phyloP scores from a whole-genome alignment of 2,329 filamentous ascomycete genomes.

The Huntiella abstrusa region DNA sequence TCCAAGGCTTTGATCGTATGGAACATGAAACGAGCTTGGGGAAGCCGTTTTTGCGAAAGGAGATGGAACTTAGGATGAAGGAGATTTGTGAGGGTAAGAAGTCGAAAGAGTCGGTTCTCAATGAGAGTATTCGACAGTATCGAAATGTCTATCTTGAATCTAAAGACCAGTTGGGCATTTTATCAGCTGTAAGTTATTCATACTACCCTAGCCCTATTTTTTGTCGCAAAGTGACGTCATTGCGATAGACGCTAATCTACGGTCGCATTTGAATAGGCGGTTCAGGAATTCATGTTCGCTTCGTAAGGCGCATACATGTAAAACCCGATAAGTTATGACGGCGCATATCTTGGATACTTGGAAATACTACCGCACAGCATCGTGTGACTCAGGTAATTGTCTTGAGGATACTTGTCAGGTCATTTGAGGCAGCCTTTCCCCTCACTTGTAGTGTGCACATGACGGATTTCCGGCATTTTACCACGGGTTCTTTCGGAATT shows the following conservation, averaged over 20 bases:
- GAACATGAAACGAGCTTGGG: slow-evolving; percentile 81
- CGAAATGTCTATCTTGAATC: slow-evolving; percentile 70
- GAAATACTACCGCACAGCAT: too few species aligned
- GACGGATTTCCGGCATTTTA: too few species aligned
- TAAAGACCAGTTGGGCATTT: slow-evolving; percentile 50
- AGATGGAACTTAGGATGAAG: slow-evolving; percentile 96
- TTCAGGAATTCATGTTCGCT: neutral
- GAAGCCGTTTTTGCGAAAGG: slow-evolving; percentile 89
- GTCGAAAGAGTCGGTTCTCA: slow-evolving; percentile 54
- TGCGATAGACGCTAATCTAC: neutral
- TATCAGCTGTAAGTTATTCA: slow-evolving; percentile 35
- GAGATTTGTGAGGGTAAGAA: slow-evolving; percentile 80
- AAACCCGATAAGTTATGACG: too few species aligned
- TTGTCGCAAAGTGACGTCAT: neutral
- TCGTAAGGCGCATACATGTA: too few species aligned
- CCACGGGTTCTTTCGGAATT: too few species aligned
- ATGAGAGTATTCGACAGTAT: slow-evolving; percentile 74
- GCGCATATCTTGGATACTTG: too few species aligned
- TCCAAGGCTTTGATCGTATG: slow-evolving; percentile 88
- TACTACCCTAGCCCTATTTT: neutral
- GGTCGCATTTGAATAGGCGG: neutral
- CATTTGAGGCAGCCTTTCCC: too few species aligned
- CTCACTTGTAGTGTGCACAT: too few species aligned
- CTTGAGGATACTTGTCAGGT: too few species aligned
- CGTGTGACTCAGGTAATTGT: too few species aligned